These are phyloP conservation scores for Stipa capillata DNA, from an alignment of 176 grass and related monocot species.

Conservation along the genomic window DNA sequence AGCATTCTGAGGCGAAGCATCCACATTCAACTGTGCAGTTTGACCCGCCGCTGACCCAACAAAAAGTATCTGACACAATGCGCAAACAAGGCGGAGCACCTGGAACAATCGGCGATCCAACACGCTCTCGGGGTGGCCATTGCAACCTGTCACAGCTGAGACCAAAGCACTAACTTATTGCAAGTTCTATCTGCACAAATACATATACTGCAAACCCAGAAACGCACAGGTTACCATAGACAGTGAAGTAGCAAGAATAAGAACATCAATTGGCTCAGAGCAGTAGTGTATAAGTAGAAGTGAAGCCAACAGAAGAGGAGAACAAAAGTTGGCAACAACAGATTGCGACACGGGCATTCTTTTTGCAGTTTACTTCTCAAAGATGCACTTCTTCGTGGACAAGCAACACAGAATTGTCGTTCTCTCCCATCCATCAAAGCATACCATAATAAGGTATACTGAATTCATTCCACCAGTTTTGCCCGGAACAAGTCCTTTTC, in stretches of 20 bases:
- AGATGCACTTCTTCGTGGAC: conserved; percentile 7
- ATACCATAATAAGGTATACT: background rate
- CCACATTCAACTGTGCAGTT: conserved; percentile 53
- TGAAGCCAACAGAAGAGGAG: conserved; percentile 6
- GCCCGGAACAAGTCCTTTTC: background rate
- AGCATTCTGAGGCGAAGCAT: conserved; percentile 48
- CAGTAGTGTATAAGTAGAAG: conserved; percentile 26
- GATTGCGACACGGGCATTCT: background rate
- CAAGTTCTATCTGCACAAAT: conserved; percentile 3
- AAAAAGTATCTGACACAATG: conserved; percentile 31
- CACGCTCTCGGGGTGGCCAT: conserved; percentile 15
- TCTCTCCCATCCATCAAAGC: conserved; percentile 1
- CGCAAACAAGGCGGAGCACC: conserved; percentile 24
- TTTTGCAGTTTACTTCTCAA: conserved; percentile 19
- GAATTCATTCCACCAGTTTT: background rate
- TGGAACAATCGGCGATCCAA: background rate
- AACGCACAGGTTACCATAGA: background rate
- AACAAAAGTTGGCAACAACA: conserved; percentile 11
- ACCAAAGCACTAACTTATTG: conserved; percentile 9
- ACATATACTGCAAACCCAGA: background rate
- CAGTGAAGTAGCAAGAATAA: background rate
- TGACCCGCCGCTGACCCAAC: conserved; percentile 23
- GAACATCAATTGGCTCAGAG: conserved; percentile 3
- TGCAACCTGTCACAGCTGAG: conserved; percentile 15
- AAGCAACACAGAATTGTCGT: conserved; percentile 27